Evolutionary conservation across 176 grass and related monocot genomes (phyloP).

Genomic region (Oryza meyeriana): DNA sequence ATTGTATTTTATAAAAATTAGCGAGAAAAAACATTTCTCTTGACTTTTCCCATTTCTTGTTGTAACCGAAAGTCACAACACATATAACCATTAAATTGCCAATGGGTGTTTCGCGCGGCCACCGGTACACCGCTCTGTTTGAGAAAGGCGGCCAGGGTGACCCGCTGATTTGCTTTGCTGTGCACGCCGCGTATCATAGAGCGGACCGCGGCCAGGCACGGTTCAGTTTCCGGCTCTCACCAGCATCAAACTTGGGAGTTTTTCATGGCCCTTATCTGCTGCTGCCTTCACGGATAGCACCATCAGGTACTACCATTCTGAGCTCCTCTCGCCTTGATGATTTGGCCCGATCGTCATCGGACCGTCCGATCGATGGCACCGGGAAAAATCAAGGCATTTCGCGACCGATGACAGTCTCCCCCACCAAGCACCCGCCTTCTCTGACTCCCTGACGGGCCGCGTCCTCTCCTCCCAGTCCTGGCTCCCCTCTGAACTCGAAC

Average conservation of each 20-base stretch:
- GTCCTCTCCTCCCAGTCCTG: background rate
- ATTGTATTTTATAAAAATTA: too few species aligned
- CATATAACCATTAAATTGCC: background rate
- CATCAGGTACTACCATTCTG: background rate
- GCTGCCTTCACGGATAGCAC: too few species aligned
- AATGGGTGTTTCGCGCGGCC: too few species aligned
- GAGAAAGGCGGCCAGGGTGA: background rate
- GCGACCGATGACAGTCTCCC: background rate
- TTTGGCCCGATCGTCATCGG: background rate
- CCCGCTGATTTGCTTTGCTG: background rate
- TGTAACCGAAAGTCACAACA: too few species aligned
- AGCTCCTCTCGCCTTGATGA: background rate
- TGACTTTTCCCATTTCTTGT: too few species aligned
- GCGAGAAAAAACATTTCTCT: too few species aligned
- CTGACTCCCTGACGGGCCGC: background rate
- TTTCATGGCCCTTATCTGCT: too few species aligned
- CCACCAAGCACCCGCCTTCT: constrained; percentile 13
- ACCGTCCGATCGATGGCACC: background rate
- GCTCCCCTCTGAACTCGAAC: background rate
- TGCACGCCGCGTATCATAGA: too few species aligned
- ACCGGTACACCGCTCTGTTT: too few species aligned
- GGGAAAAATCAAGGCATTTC: background rate
- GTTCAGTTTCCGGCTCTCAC: too few species aligned
- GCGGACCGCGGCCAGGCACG: too few species aligned
- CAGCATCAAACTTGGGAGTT: too few species aligned